phyloP scores from a whole-genome alignment of 192 early-diverging fungal species.

The Podila epigama region DNA sequence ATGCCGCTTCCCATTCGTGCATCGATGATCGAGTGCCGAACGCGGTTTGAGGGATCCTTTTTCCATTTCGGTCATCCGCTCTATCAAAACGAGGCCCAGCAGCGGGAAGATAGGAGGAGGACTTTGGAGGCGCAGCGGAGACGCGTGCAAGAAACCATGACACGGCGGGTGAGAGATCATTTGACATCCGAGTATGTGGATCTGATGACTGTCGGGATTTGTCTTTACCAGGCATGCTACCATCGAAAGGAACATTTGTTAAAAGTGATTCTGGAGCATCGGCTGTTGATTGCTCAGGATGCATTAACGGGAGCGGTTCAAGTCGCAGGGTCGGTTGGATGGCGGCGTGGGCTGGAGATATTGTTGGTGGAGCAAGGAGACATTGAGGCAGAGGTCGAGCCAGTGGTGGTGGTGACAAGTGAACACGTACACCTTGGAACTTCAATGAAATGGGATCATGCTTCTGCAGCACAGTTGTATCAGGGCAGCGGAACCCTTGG shows the following conservation, averaged over 20 bases:
- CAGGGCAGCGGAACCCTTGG: neutral
- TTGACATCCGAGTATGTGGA: constrained; percentile 32
- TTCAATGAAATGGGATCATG: constrained; percentile 46
- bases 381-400: constrained; percentile 40
- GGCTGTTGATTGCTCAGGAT: constrained; percentile 37
- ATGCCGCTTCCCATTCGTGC: constrained; percentile 23
- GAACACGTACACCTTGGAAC: constrained; percentile 24
- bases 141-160: constrained; percentile 7
- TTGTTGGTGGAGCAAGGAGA: constrained; percentile 37
- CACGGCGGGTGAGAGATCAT: constrained; percentile 12
- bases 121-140: neutral
- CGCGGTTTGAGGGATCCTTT: neutral
- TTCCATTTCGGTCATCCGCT: neutral
- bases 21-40: constrained; percentile 12
- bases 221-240: constrained; percentile 37
- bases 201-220: constrained; percentile 40
- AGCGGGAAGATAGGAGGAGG: neutral
- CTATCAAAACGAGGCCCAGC: neutral
- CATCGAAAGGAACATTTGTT: constrained; percentile 26
- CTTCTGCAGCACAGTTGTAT: constrained; percentile 4
- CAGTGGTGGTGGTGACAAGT: constrained; percentile 30
- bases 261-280: constrained; percentile 19
- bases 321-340: constrained; percentile 37
- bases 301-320: constrained; percentile 40
- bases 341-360: constrained; percentile 31